Percentiles rank a stretch among this genome's conserved stretches.
phyloP scores from a whole-genome alignment of 352 stramenopile genomes.

The Globisporangium spiculum region DNA sequence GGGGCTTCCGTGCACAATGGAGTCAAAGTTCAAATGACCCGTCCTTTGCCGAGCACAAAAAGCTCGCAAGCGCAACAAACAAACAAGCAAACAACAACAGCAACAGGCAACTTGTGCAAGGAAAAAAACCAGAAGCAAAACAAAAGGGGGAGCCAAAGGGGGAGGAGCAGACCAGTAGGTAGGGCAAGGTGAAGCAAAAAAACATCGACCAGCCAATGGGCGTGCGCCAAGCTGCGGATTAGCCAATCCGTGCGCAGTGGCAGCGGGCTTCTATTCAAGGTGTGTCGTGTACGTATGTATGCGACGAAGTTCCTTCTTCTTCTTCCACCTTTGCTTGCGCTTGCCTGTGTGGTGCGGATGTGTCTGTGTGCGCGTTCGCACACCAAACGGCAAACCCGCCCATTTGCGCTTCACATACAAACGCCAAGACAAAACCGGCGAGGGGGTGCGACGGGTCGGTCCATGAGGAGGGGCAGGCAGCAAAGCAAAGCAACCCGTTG shows the following conservation, averaged over 20 bases:
- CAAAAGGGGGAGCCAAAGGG: constrained; percentile 15
- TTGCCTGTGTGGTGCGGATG: constrained; percentile 8
- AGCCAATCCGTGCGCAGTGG: constrained; percentile 13
- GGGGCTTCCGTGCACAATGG: constrained; percentile 39
- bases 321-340: constrained; percentile 16
- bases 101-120: constrained; percentile 2
- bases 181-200: constrained; percentile 17
- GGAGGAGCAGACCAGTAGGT: constrained; percentile 5
- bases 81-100: constrained; percentile 4
- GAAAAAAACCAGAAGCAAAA: constrained; percentile 15
- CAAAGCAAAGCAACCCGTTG: no score
- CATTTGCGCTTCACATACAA: not conserved
- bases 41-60: constrained; percentile 17
- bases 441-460: not conserved
- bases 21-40: constrained; percentile 72
- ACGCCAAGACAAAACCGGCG: not conserved
- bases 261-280: constrained; percentile 2
- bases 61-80: constrained; percentile 3
- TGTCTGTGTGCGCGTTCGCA: constrained; percentile 4
- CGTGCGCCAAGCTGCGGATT: not conserved
- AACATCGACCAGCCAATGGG: constrained; percentile 24
- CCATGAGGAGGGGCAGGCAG: no score
- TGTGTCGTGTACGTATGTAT: constrained; percentile 9
- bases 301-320: constrained; percentile 19
- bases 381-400: constrained; percentile 7